Conservation (phyloP, 495 filamentous ascomycete genomes). For the Podospora didyma region DNA sequence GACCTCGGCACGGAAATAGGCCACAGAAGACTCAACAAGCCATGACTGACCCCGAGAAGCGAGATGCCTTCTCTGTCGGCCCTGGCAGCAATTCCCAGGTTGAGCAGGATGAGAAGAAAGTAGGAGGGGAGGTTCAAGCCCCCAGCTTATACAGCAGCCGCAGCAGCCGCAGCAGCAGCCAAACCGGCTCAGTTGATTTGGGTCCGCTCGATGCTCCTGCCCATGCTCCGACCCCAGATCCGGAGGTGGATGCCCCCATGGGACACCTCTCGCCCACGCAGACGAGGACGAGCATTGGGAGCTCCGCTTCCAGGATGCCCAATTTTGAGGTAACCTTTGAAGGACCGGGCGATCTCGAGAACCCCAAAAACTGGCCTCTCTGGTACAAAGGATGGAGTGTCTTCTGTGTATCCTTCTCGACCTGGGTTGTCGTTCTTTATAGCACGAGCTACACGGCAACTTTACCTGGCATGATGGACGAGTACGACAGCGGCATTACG, state of each 20-base stretch:
- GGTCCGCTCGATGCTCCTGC: slow-evolving; percentile 32
- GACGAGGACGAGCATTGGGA: slow-evolving; percentile 51
- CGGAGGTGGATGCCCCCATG: slow-evolving; percentile 9
- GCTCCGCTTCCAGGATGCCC: slow-evolving; percentile 56
- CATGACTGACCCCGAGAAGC: too few species aligned
- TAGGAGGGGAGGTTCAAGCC: neutral
- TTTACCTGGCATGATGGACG: slow-evolving; percentile 59
- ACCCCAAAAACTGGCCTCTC: slow-evolving; percentile 74
- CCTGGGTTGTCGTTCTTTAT: slow-evolving; percentile 76
- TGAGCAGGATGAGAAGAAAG: too few species aligned
- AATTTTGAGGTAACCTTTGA: slow-evolving; percentile 75
- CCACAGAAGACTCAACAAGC: too few species aligned
- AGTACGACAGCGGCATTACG: slow-evolving; percentile 58
- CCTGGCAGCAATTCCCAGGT: too few species aligned
- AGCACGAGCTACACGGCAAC: slow-evolving; percentile 77
- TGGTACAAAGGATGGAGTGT: slow-evolving; percentile 63
- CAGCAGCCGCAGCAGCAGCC: neutral
- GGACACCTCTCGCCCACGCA: slow-evolving; percentile 14
- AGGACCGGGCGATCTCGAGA: slow-evolving; percentile 59
- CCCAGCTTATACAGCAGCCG: neutral
- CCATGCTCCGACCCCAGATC: slow-evolving; percentile 31
- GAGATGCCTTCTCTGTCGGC: too few species aligned
- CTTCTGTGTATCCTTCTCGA: slow-evolving; percentile 64
- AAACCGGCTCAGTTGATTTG: neutral
- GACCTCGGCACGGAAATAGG: too few species aligned